Percentiles rank a stretch among this genome's conserved stretches.
Evolutionary conservation across 169 alveolate genomes (phyloP).

Genomic region (Theileria orientalis): DNA sequence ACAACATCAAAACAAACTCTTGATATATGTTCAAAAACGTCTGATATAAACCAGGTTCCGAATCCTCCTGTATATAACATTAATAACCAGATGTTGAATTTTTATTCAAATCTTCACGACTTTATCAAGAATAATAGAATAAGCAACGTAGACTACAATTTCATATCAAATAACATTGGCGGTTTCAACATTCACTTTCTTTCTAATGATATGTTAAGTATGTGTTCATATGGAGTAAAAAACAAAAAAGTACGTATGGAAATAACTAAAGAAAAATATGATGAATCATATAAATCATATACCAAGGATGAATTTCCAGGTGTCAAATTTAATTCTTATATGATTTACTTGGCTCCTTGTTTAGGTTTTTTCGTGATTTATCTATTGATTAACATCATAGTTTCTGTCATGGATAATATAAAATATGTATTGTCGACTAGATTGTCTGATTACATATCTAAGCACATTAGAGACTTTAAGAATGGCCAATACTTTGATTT

Average conservation of each 20-base stretch:
- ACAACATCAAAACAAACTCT: too few species aligned
- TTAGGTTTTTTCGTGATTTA: neutral
- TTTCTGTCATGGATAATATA: conserved; percentile 1
- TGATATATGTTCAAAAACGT: neutral
- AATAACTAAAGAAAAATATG: neutral
- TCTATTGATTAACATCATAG: neutral
- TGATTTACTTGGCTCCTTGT: neutral
- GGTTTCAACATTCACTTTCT: neutral
- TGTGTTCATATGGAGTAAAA: neutral
- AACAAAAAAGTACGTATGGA: neutral
- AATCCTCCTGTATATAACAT: neutral
- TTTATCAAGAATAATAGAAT: neutral
- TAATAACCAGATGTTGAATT: neutral
- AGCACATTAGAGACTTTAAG: neutral
- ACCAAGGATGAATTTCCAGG: neutral
- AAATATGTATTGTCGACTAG: conserved; percentile 9
- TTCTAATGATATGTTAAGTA: neutral
- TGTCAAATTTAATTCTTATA: neutral
- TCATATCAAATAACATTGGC: neutral
- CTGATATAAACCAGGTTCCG: neutral
- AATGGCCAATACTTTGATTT: neutral
- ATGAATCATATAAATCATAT: neutral
- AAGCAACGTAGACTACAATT: neutral
- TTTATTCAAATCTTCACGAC: too few species aligned
- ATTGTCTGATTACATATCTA: conserved; percentile 3